Evolutionary conservation across 2,329 filamentous ascomycete genomes (phyloP).

Genomic region (Beauveria sp.): DNA sequence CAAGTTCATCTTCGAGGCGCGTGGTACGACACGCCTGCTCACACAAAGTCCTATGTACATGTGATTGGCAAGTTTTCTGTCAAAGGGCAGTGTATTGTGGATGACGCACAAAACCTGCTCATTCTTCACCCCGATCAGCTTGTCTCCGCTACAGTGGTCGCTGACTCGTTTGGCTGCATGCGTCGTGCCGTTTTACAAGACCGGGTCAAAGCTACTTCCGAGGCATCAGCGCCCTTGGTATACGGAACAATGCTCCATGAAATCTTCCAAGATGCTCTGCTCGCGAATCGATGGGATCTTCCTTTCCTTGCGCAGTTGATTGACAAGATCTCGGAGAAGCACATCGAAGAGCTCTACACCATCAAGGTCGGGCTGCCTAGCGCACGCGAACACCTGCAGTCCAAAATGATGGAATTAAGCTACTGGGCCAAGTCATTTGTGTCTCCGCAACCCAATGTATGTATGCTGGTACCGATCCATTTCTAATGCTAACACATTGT

Average conservation of each 20-base stretch:
- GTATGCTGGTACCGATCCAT: slow-evolving; percentile 13
- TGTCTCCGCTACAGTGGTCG: slow-evolving; percentile 88
- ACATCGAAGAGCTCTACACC: slow-evolving; percentile 83
- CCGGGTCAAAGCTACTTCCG: slow-evolving; percentile 82
- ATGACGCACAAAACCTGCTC: slow-evolving; percentile 75
- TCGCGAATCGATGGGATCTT: slow-evolving; percentile 73
- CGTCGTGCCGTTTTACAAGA: slow-evolving; percentile 90
- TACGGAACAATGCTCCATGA: slow-evolving; percentile 94
- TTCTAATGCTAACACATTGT: slow-evolving; percentile 21
- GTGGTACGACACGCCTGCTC: slow-evolving; percentile 77
- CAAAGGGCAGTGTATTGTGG: slow-evolving; percentile 68
- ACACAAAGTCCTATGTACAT: slow-evolving; percentile 71
- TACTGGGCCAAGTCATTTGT: slow-evolving; percentile 82
- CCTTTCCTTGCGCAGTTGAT: slow-evolving; percentile 60
- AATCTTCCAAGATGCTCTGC: slow-evolving; percentile 85
- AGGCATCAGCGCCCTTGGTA: slow-evolving; percentile 70
- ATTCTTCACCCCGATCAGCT: slow-evolving; percentile 93
- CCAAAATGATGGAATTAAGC: slow-evolving; percentile 75
- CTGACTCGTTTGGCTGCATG: slow-evolving; percentile 90
- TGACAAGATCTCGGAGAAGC: slow-evolving; percentile 60
- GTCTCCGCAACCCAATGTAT: slow-evolving; percentile 58
- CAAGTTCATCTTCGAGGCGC: slow-evolving; percentile 73
- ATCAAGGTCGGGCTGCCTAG: slow-evolving; percentile 68
- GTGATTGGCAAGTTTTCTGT: slow-evolving; percentile 70
- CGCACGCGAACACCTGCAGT: slow-evolving; percentile 71